These are phyloP conservation scores for Corinectria fuckeliana DNA, from an alignment of 2,329 filamentous ascomycete genomes.

Conservation along the genomic window DNA sequence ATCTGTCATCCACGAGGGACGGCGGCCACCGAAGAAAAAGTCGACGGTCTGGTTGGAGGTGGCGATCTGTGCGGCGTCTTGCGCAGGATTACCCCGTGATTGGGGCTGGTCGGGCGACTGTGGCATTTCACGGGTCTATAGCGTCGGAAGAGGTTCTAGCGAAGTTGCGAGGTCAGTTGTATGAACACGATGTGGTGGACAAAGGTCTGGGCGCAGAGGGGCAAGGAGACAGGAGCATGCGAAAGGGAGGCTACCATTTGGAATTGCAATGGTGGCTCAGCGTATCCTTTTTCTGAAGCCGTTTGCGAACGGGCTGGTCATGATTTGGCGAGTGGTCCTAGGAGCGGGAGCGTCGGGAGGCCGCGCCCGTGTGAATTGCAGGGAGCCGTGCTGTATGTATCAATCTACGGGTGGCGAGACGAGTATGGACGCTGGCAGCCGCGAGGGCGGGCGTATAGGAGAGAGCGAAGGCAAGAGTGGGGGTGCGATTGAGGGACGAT, in stretches of 20 bases:
- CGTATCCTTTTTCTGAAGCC: slow-evolving; percentile 34
- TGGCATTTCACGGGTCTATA: slow-evolving; percentile 35
- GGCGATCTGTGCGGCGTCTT: slow-evolving; percentile 41
- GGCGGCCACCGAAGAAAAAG: slow-evolving; percentile 46
- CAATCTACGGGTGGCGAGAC: neutral
- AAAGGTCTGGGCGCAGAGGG: neutral
- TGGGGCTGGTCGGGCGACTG: slow-evolving; percentile 25
- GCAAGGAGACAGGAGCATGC: neutral
- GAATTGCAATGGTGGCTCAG: slow-evolving; percentile 29
- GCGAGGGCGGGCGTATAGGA: neutral
- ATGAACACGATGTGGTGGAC: neutral
- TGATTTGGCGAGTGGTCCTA: slow-evolving; percentile 26
- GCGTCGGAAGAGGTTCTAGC: slow-evolving; percentile 16
- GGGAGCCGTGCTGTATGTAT: neutral
- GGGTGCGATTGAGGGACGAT: neutral
- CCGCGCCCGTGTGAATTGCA: slow-evolving; percentile 14
- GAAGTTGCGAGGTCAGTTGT: slow-evolving; percentile 11
- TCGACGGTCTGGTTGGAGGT: slow-evolving; percentile 51
- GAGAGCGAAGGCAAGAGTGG: neutral
- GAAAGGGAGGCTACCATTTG: slow-evolving; percentile 22
- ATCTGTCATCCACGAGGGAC: slow-evolving; percentile 40
- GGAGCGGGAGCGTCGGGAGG: neutral
- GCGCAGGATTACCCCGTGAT: slow-evolving; percentile 23
- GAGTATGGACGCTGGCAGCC: neutral
- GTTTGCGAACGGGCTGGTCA: slow-evolving; percentile 27